phyloP scores from a whole-genome alignment of 352 stramenopile species.

The Phytophthora sansomeana region DNA sequence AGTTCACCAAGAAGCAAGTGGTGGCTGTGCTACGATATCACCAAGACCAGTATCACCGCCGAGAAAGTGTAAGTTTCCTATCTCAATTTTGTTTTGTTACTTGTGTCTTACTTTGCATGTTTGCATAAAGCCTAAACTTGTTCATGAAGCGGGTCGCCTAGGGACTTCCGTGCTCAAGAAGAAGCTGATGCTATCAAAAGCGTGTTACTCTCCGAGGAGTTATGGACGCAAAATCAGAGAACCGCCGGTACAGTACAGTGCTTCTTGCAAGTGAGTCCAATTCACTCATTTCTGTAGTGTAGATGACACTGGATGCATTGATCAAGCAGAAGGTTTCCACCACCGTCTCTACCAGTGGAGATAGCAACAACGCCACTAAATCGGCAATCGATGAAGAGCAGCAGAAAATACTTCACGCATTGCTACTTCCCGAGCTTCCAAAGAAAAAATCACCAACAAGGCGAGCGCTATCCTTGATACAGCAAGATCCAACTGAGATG shows the following conservation, averaged over 20 bases:
- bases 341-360: background rate
- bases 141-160: constrained; percentile 14
- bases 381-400: constrained; percentile 22
- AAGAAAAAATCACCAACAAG: constrained; percentile 9
- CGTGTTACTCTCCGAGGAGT: constrained; percentile 43
- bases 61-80: constrained; percentile 24
- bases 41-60: constrained; percentile 39
- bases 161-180: constrained; percentile 38
- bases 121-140: constrained; percentile 16
- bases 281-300: background rate
- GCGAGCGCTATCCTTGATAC: background rate
- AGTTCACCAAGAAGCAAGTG: constrained; percentile 63
- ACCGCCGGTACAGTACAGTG: constrained; percentile 39
- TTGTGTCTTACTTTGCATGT: background rate
- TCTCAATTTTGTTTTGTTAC: background rate
- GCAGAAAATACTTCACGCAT: constrained; percentile 18
- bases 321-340: constrained; percentile 42
- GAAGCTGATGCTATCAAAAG: constrained; percentile 53
- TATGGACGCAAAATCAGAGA: constrained; percentile 43
- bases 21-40: constrained; percentile 48
- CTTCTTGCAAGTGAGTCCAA: background rate
- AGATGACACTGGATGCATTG: constrained; percentile 65
- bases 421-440: constrained; percentile 28
- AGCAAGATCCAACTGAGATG: constrained; percentile 37
- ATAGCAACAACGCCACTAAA: constrained; percentile 23